Conservation (phyloP, 2,329 filamentous ascomycete genomes). For the Epichloe elymi region DNA sequence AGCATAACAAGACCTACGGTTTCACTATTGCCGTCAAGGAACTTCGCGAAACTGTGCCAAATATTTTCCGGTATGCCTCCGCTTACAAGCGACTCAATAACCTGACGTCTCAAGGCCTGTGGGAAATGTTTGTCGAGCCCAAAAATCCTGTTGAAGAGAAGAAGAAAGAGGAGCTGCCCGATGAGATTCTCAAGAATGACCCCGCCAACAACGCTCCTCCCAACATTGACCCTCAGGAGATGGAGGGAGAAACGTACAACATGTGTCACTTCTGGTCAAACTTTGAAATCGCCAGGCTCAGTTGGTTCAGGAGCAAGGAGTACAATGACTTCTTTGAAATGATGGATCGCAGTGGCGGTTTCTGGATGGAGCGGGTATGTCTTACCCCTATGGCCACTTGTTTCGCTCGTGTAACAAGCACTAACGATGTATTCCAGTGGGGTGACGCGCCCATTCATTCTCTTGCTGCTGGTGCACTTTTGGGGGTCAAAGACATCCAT, state of each 20-base stretch:
- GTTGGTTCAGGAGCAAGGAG: conserved; percentile 94
- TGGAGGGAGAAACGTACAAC: conserved; percentile 98
- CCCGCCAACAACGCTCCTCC: conserved; percentile 57
- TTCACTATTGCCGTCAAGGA: conserved; percentile 99
- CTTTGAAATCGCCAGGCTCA: conserved; percentile 89
- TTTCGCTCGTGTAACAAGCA: not conserved
- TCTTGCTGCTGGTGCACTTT: conserved; percentile 78
- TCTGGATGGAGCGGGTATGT: conserved; percentile 93
- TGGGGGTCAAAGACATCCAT: conserved; percentile 74
- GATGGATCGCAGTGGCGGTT: conserved; percentile 96
- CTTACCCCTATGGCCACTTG: not conserved
- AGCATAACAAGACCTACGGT: conserved; percentile 92
- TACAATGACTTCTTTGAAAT: conserved; percentile 98
- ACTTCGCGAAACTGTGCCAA: conserved; percentile 91
- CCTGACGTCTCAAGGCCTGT: conserved; percentile 78
- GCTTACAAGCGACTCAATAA: conserved; percentile 93
- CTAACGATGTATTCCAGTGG: conserved; percentile 51
- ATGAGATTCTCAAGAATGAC: conserved; percentile 69
- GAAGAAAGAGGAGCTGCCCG: conserved; percentile 55
- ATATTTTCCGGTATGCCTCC: conserved; percentile 97
- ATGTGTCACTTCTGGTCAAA: conserved; percentile 99
- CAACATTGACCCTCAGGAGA: conserved; percentile 77
- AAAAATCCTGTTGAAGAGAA: conserved; percentile 49
- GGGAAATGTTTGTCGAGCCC: conserved; percentile 96
- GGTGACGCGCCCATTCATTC: conserved; percentile 98